These are phyloP conservation scores for Eucalyptus erythrocorys DNA, from an alignment of 345 rosid species.

Conservation along the genomic window DNA sequence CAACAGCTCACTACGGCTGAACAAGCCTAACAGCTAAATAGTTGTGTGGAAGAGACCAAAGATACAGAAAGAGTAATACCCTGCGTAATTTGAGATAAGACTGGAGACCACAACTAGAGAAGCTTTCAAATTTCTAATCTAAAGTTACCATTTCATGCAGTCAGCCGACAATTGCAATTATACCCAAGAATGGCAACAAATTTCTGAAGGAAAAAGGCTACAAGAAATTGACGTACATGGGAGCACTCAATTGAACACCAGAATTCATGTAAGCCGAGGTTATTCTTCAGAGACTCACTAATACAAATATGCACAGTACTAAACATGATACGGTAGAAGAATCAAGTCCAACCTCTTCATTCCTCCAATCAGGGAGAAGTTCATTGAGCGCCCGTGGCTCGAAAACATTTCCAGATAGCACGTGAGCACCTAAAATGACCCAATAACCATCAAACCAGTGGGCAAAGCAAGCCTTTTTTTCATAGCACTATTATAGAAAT, in stretches of 20 bases:
- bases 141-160: neutral
- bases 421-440: conserved; percentile 62
- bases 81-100: neutral
- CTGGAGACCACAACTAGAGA: neutral
- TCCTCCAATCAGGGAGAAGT: conserved; percentile 86
- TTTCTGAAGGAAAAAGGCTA: neutral
- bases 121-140: neutral
- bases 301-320: neutral
- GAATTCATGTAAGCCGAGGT: neutral
- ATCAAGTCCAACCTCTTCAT: conserved; percentile 46
- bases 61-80: neutral
- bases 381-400: conserved; percentile 86
- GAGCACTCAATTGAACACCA: neutral
- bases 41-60: neutral
- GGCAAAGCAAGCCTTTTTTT: neutral
- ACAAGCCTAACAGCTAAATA: neutral
- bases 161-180: neutral
- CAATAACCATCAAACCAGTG: neutral
- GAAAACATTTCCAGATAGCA: conserved; percentile 82
- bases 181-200: neutral
- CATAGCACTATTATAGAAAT: neutral
- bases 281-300: neutral
- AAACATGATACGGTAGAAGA: neutral
- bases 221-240: neutral
- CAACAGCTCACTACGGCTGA: neutral